A percentile compares a stretch with the other conserved stretches of the same genome.
These are phyloP conservation scores for Aspergillus pseudoterreus DNA, from an alignment of 2,329 filamentous ascomycete genomes.

Conservation along the genomic window DNA sequence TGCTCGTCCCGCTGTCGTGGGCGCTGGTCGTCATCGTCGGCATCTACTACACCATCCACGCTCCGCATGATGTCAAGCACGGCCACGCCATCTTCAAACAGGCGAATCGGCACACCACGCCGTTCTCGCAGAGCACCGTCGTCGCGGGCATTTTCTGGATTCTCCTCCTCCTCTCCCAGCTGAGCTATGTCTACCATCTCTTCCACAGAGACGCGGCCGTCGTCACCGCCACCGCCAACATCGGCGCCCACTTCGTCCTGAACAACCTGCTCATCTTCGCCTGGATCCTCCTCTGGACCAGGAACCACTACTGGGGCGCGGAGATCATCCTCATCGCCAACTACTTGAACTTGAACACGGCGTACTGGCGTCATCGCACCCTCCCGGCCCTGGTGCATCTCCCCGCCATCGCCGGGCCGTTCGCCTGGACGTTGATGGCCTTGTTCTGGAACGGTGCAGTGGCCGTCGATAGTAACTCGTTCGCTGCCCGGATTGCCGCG, in stretches of 20 bases:
- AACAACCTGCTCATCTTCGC: constrained; percentile 80
- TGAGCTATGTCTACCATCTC: constrained; percentile 71
- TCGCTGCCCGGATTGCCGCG: constrained; percentile 73
- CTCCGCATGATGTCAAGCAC: constrained; percentile 60
- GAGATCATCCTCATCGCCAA: constrained; percentile 75
- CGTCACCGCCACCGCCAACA: constrained; percentile 67
- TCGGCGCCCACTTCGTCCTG: constrained; percentile 79
- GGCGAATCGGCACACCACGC: constrained; percentile 63
- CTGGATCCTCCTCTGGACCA: constrained; percentile 80
- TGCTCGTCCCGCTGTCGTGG: constrained; percentile 72
- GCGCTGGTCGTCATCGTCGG: constrained; percentile 67
- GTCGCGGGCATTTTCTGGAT: constrained; percentile 73
- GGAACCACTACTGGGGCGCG: constrained; percentile 69
- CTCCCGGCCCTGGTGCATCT: constrained; percentile 73
- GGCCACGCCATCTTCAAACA: constrained; percentile 70
- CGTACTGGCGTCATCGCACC: constrained; percentile 76
- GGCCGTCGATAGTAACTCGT: constrained; percentile 64
- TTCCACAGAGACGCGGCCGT: constrained; percentile 64
- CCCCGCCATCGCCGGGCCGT: constrained; percentile 69
- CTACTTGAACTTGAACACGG: constrained; percentile 71
- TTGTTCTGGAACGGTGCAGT: constrained; percentile 88
- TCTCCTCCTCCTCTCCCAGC: constrained; percentile 69
- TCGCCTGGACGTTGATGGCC: constrained; percentile 82
- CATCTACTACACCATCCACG: constrained; percentile 68
- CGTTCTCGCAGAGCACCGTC: constrained; percentile 69